Conservation (phyloP, 257 asterid species). For the Penstemon barbatus region DNA sequence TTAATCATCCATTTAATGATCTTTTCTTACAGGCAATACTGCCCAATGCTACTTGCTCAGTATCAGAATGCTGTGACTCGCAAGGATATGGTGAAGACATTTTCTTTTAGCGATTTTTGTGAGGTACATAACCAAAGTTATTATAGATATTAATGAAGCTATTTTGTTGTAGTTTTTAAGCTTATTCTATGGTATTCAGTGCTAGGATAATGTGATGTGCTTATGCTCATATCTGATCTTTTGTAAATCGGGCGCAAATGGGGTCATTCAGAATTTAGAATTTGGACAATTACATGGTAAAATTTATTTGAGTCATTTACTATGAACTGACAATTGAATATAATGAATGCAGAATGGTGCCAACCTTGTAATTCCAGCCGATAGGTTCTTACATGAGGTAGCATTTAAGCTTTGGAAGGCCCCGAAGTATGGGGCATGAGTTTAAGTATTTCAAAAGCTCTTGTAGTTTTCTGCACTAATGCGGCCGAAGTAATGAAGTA, state of each 20-base stretch:
- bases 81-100: conserved; percentile 63
- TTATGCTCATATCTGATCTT: neutral
- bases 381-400: conserved; percentile 80
- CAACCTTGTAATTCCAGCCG: conserved; percentile 78
- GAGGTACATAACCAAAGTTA: conserved; percentile 42
- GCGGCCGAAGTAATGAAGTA: conserved; percentile 6
- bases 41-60: conserved; percentile 85
- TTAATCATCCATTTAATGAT: conserved; percentile 23
- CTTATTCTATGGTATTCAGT: neutral
- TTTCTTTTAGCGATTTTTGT: conserved; percentile 56
- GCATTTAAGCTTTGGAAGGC: conserved; percentile 98
- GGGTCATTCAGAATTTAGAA: too few relatives aligned
- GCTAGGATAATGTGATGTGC: neutral
- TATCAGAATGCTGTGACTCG: conserved; percentile 91
- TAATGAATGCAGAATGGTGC: conserved; percentile 57
- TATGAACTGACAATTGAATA: neutral
- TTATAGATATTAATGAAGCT: conserved; percentile 3
- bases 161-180: neutral
- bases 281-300: too few relatives aligned
- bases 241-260: neutral
- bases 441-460: neutral
- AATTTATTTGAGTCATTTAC: too few relatives aligned
- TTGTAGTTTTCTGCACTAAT: neutral
- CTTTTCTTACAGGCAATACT: conserved; percentile 45
- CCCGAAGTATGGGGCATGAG: conserved; percentile 96